Evolutionary conservation across 2,329 filamentous ascomycete species (phyloP).

Genomic region (Nothophaeocryptopus gaeumannii): DNA sequence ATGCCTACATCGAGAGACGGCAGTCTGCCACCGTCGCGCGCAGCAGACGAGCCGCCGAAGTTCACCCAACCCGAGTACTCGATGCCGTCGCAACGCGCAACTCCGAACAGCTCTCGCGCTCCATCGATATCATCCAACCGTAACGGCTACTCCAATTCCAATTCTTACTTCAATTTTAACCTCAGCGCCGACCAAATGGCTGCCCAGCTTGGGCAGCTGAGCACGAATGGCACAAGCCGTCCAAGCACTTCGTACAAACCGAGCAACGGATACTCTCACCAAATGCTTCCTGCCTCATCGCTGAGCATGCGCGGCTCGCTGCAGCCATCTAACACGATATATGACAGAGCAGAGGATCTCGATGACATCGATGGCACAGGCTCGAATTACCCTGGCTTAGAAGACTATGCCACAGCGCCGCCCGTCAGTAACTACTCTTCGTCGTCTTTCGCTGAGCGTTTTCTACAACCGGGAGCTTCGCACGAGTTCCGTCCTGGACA

Average conservation of each 20-base stretch:
- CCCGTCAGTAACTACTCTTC: conserved; percentile 10
- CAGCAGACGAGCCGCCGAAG: conserved; percentile 42
- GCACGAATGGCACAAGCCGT: conserved; percentile 18
- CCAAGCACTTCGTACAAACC: conserved; percentile 17
- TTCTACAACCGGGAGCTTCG: conserved; percentile 15
- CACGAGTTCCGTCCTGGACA: conserved; percentile 23
- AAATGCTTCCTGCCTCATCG: too few relatives aligned
- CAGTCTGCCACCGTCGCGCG: conserved; percentile 57
- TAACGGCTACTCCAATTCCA: conserved; percentile 39
- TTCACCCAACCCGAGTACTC: conserved; percentile 27
- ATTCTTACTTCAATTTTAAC: conserved; percentile 34
- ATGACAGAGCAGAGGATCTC: conserved; percentile 15
- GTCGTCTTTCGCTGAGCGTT: conserved; percentile 19
- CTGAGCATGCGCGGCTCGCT: not conserved
- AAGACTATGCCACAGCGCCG: conserved; percentile 34
- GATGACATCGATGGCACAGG: conserved; percentile 21
- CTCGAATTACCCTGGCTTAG: conserved; percentile 36
- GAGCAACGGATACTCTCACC: conserved; percentile 8
- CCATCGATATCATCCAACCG: conserved; percentile 50
- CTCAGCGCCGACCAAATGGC: conserved; percentile 40
- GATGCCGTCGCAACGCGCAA: conserved; percentile 19
- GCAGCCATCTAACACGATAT: not conserved
- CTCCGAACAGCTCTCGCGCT: conserved; percentile 32
- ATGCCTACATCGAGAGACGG: conserved; percentile 52
- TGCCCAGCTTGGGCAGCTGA: conserved; percentile 34